Conservation (phyloP, 805 yeast species). For the Kluyveromyces starmeri region DNA sequence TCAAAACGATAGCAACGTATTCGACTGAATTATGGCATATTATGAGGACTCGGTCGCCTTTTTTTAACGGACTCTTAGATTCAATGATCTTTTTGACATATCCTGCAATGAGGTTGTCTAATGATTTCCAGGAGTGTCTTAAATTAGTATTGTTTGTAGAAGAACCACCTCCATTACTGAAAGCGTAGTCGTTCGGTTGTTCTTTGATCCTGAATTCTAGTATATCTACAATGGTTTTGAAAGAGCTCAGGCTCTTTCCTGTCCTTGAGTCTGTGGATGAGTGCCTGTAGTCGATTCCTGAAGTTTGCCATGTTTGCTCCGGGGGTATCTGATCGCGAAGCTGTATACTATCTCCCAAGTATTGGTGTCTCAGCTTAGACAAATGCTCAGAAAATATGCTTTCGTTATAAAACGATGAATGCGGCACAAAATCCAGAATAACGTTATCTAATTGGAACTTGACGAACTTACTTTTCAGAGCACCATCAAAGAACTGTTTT, state of each 20-base stretch:
- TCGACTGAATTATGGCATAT: conserved; percentile 87
- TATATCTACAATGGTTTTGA: conserved; percentile 60
- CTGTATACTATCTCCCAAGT: conserved; percentile 38
- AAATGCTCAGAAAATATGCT: conserved; percentile 39
- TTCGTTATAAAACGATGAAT: conserved; percentile 25
- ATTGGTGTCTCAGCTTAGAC: conserved; percentile 53
- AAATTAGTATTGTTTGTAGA: conserved; percentile 21
- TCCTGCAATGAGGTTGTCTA: conserved; percentile 69
- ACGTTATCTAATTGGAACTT: conserved; percentile 45
- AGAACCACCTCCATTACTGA: conserved; percentile 33
- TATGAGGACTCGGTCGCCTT: conserved; percentile 69
- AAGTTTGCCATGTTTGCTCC: conserved; percentile 44
- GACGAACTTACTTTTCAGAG: conserved; percentile 69
- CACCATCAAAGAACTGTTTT: conserved; percentile 70
- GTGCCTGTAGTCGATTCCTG: conserved; percentile 73
- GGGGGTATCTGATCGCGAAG: conserved; percentile 5
- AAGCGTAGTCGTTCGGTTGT: conserved; percentile 76
- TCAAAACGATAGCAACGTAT: conserved; percentile 70
- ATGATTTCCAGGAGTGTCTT: conserved; percentile 64
- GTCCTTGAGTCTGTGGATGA: conserved; percentile 73
- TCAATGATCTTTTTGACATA: conserved; percentile 62
- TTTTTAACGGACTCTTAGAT: conserved; percentile 48
- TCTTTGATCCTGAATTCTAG: conserved; percentile 68
- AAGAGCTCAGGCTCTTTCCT: conserved; percentile 64
- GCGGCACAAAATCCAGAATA: conserved; percentile 29